phyloP scores from a whole-genome alignment of 2,329 filamentous ascomycete species.

The Colletotrichum sp. region DNA sequence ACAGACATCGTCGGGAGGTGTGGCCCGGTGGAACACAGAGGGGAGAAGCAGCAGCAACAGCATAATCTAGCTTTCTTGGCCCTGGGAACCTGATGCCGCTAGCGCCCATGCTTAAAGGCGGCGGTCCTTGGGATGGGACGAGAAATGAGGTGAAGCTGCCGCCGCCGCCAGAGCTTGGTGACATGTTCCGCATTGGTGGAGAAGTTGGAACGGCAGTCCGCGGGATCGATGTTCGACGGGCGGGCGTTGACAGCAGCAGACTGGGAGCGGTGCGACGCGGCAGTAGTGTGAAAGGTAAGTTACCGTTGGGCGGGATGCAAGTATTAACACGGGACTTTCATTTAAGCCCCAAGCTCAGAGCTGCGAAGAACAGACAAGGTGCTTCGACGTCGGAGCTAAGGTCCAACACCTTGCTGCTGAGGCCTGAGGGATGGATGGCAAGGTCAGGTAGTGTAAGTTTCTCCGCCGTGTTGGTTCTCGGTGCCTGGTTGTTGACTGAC shows the following conservation, averaged over 20 bases:
- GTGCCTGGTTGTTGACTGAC: neutral
- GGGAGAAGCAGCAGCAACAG: neutral
- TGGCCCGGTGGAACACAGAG: neutral
- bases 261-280: neutral
- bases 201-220: conserved; percentile 3
- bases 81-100: conserved; percentile 15
- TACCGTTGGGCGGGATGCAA: neutral
- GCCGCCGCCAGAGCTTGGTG: neutral
- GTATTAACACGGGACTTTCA: neutral
- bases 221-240: conserved; percentile 3
- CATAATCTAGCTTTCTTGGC: conserved; percentile 21
- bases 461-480: conserved; percentile 10
- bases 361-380: neutral
- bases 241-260: neutral
- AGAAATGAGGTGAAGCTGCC: conserved; percentile 16
- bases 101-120: conserved; percentile 14
- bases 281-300: neutral
- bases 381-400: neutral
- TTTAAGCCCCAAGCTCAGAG: neutral
- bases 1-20: conserved; percentile 13
- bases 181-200: conserved; percentile 10
- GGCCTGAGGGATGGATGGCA: neutral
- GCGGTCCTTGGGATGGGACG: conserved; percentile 15
- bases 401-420: neutral
- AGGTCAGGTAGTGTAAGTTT: neutral